Percentiles rank a stretch among this genome's conserved stretches.
phyloP scores from a whole-genome alignment of 129 eudicot species.

The Escallonia rubra region DNA sequence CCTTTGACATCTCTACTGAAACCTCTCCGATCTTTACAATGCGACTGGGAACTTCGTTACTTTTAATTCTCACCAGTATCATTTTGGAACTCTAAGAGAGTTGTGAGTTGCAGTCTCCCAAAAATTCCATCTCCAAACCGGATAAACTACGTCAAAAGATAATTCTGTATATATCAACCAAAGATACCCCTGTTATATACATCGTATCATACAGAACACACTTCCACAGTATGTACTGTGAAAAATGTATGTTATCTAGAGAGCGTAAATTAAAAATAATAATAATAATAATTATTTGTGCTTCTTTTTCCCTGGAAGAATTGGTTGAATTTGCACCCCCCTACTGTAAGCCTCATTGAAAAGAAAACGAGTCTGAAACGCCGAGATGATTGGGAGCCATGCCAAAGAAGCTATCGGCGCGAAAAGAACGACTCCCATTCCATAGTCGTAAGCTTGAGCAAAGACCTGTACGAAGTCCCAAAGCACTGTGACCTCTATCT shows the following conservation, averaged over 20 bases:
- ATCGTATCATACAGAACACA: neutral
- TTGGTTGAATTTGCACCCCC: slow-evolving; percentile 73
- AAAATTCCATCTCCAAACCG: no score
- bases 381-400: slow-evolving; percentile 90
- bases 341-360: slow-evolving; percentile 92
- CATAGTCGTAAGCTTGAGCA: slow-evolving; percentile 81
- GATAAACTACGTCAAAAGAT: no score
- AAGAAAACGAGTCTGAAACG: slow-evolving; percentile 82
- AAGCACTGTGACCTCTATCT: slow-evolving; percentile 50
- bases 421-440: slow-evolving; percentile 80
- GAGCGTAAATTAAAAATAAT: neutral
- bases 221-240: neutral
- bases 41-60: no score
- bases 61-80: no score
- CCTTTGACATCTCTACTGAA: no score
- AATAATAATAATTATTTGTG: slow-evolving; percentile 14
- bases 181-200: neutral
- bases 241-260: neutral
- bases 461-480: slow-evolving; percentile 76
- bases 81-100: no score
- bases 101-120: no score
- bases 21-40: no score
- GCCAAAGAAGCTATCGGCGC: slow-evolving; percentile 75
- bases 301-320: slow-evolving; percentile 85
- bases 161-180: no score